These are phyloP conservation scores for Tulasnella calospora DNA, from an alignment of 768 basidiomycete species.

Conservation along the genomic window DNA sequence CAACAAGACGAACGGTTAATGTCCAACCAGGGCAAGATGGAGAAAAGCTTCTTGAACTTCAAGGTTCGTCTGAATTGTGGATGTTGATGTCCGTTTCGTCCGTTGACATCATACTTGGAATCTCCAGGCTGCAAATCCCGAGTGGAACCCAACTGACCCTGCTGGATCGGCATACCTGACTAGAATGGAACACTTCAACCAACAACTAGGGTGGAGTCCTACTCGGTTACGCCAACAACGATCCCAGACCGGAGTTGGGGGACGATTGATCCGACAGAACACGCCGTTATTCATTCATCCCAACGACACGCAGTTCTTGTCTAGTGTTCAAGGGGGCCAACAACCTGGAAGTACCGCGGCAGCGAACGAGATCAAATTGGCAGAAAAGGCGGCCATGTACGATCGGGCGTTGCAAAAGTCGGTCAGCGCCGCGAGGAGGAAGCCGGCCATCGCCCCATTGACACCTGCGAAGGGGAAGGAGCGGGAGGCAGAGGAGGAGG, in stretches of 20 bases:
- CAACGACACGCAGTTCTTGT: slow-evolving; percentile 33
- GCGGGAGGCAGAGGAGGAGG: slow-evolving; percentile 15
- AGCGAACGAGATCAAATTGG: slow-evolving; percentile 33
- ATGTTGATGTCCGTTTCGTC: slow-evolving; percentile 12
- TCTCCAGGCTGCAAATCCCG: slow-evolving; percentile 78
- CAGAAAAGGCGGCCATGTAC: slow-evolving; percentile 63
- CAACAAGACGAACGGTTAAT: slow-evolving; percentile 68
- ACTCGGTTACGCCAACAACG: slow-evolving; percentile 18
- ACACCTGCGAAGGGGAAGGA: slow-evolving; percentile 9
- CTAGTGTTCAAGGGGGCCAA: slow-evolving; percentile 34
- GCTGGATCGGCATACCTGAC: slow-evolving; percentile 85
- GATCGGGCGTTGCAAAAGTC: slow-evolving; percentile 56
- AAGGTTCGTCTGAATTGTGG: slow-evolving; percentile 46
- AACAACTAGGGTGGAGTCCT: not conserved
- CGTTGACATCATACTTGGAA: not conserved
- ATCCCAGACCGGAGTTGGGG: not conserved
- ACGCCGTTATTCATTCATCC: slow-evolving; percentile 16
- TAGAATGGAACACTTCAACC: slow-evolving; percentile 58
- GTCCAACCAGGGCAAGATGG: slow-evolving; percentile 96
- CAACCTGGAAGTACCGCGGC: not conserved
- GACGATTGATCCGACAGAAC: not conserved
- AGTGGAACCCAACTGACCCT: slow-evolving; percentile 91
- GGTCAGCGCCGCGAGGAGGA: slow-evolving; percentile 25
- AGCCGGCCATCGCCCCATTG: slow-evolving; percentile 14
- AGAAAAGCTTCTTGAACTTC: slow-evolving; percentile 94